Percentiles rank a stretch among this genome's conserved stretches.
phyloP scores from a whole-genome alignment of 2,329 filamentous ascomycete genomes.

The Cytospora chrysosperma region DNA sequence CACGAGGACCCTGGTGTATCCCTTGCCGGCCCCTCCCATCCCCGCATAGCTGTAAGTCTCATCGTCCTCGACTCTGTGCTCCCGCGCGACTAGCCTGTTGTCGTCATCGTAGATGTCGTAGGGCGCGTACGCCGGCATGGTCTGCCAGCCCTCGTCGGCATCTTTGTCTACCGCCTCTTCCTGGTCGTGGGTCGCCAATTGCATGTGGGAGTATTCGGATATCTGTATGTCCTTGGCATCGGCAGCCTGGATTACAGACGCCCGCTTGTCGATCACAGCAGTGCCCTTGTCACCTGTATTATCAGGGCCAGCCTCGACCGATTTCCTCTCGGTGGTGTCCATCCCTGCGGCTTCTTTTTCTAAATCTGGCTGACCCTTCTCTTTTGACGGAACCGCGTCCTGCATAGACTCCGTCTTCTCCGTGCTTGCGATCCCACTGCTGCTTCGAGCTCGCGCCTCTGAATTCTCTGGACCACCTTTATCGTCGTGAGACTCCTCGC shows the following conservation, averaged over 20 bases:
- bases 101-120: slow-evolving; percentile 97
- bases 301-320: not conserved
- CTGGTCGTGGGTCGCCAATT: slow-evolving; percentile 56
- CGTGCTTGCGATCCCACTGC: not conserved
- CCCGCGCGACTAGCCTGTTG: slow-evolving; percentile 80
- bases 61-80: slow-evolving; percentile 69
- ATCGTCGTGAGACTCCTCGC: slow-evolving; percentile 13
- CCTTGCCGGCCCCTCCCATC: slow-evolving; percentile 86
- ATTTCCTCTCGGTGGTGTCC: not conserved
- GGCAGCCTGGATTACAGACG: slow-evolving; percentile 38
- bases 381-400: too few relatives aligned
- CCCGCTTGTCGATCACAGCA: slow-evolving; percentile 36
- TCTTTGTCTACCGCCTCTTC: slow-evolving; percentile 50
- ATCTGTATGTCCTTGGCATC: slow-evolving; percentile 36
- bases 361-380: not conserved
- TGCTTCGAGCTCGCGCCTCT: slow-evolving; percentile 6
- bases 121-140: slow-evolving; percentile 88
- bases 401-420: too few relatives aligned
- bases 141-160: slow-evolving; percentile 79
- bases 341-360: not conserved
- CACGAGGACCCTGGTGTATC: slow-evolving; percentile 91
- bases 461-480: not conserved
- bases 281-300: slow-evolving; percentile 27
- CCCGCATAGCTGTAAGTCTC: slow-evolving; percentile 68
- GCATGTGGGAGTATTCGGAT: slow-evolving; percentile 93